phyloP scores from a whole-genome alignment of 2,329 filamentous ascomycete genomes.

The Orbilia blumenaviensis region DNA sequence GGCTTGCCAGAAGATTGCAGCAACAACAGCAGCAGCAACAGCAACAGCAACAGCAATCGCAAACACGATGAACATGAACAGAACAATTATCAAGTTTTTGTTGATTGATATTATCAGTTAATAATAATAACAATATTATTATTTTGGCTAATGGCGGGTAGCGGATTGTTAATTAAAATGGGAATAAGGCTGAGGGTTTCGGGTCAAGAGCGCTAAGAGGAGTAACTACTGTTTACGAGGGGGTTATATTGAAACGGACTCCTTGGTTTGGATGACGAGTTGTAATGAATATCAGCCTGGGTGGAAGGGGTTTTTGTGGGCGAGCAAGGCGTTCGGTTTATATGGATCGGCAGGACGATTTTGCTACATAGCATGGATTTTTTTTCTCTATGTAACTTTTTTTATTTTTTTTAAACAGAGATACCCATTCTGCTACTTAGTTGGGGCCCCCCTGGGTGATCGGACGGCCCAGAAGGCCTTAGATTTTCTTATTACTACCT shows the following conservation, averaged over 20 bases:
- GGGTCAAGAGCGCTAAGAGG: constrained; percentile 4
- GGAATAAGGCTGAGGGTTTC: constrained; percentile 6
- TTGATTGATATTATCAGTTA: neutral
- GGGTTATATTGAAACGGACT: neutral
- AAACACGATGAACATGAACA: constrained; percentile 15
- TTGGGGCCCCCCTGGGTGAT: constrained; percentile 7
- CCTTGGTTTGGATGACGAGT: constrained; percentile 1
- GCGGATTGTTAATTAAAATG: neutral
- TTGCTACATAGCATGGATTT: neutral
- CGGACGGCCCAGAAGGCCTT: neutral
- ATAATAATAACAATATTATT: too few species aligned
- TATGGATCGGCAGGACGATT: constrained; percentile 3
- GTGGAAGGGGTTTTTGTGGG: constrained; percentile 1
- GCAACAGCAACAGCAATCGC: constrained; percentile 20
- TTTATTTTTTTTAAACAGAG: constrained; percentile 1
- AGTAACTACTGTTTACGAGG: too few species aligned
- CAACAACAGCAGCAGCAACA: constrained; percentile 38
- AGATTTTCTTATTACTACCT: neutral
- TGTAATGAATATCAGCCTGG: neutral
- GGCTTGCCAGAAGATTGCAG: constrained; percentile 47
- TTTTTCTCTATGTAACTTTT: too few species aligned
- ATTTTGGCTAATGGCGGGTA: too few species aligned
- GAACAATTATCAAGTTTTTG: neutral
- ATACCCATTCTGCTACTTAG: constrained; percentile 45
- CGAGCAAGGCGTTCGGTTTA: constrained; percentile 13